These are phyloP conservation scores for Candida dendrica DNA, from an alignment of 805 yeast species.

Conservation along the genomic window DNA sequence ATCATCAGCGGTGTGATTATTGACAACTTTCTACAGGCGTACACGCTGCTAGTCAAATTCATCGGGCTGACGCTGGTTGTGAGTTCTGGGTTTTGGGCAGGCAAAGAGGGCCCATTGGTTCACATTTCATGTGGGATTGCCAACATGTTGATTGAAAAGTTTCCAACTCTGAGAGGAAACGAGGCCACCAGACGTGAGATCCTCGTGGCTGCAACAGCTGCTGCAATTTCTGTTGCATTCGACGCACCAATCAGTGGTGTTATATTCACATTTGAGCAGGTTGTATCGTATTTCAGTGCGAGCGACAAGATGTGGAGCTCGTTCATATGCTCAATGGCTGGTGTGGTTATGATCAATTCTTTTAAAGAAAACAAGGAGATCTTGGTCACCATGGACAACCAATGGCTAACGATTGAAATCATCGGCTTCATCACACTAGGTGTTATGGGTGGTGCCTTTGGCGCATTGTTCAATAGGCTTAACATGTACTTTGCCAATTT, in stretches of 20 bases:
- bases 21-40: constrained; percentile 41
- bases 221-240: constrained; percentile 81
- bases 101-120: constrained; percentile 82
- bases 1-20: constrained; percentile 61
- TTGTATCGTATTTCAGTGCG: constrained; percentile 56
- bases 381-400: constrained; percentile 62
- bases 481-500: constrained; percentile 36
- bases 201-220: constrained; percentile 68
- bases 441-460: constrained; percentile 59
- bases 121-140: constrained; percentile 67
- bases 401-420: constrained; percentile 68
- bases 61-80: constrained; percentile 56
- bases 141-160: constrained; percentile 26
- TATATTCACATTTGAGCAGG: constrained; percentile 63
- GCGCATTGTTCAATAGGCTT: constrained; percentile 42
- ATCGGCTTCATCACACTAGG: constrained; percentile 72
- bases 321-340: constrained; percentile 71
- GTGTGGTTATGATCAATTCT: constrained; percentile 51
- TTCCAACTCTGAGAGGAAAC: constrained; percentile 26
- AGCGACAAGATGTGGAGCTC: constrained; percentile 74
- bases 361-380: constrained; percentile 43
- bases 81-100: constrained; percentile 75
- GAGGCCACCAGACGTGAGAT: constrained; percentile 64
- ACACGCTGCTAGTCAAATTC: constrained; percentile 48
- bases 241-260: constrained; percentile 89